These are phyloP conservation scores for Hymenoscyphus infarciens DNA, from an alignment of 2,329 filamentous ascomycete species.

Conservation along the genomic window DNA sequence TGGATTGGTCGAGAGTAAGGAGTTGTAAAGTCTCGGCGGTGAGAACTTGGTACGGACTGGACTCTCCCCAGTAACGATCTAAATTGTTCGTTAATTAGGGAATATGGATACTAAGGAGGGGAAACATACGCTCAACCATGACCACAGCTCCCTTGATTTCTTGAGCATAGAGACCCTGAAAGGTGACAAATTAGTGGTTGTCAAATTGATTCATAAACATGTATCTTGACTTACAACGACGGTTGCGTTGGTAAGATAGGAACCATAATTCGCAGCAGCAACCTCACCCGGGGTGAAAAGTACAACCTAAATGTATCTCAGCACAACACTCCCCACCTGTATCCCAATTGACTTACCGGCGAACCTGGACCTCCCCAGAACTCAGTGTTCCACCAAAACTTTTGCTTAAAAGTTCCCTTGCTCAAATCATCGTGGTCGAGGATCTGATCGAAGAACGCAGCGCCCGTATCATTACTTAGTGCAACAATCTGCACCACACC, in stretches of 20 bases:
- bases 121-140: conserved; percentile 48
- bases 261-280: conserved; percentile 44
- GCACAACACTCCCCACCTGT: not conserved
- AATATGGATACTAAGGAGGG: not conserved
- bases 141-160: conserved; percentile 51
- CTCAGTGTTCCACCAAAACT: conserved; percentile 50
- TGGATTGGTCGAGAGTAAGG: conserved; percentile 44
- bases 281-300: conserved; percentile 52
- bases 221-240: conserved; percentile 38
- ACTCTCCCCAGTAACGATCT: conserved; percentile 57
- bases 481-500: conserved; percentile 10
- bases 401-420: conserved; percentile 53
- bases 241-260: conserved; percentile 48
- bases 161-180: conserved; percentile 43
- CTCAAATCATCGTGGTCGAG: conserved; percentile 55
- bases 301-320: conserved; percentile 38
- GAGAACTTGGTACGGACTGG: conserved; percentile 48
- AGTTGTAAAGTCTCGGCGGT: conserved; percentile 46
- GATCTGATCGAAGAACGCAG: conserved; percentile 41
- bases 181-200: not conserved
- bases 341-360: conserved; percentile 40
- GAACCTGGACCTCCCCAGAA: conserved; percentile 53
- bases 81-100: conserved; percentile 6
- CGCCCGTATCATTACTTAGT: conserved; percentile 22
- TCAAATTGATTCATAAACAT: not conserved